phyloP scores from a whole-genome alignment of 208 protist genomes.

The Angomonas ambiguus region DNA sequence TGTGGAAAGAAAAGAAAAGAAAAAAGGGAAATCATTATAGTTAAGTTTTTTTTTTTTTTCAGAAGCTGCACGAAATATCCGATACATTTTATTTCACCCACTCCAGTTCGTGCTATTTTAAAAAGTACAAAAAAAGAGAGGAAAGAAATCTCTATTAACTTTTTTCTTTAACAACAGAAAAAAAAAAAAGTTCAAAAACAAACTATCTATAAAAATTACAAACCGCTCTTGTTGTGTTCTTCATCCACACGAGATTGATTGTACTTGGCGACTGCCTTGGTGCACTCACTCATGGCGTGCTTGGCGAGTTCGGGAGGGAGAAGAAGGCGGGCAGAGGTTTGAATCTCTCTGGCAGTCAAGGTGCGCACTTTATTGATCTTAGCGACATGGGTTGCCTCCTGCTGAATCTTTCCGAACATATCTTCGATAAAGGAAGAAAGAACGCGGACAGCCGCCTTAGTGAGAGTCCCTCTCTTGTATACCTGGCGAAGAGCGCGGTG shows the following conservation, averaged over 20 bases:
- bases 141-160: conserved; percentile 9
- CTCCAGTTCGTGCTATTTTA: no score
- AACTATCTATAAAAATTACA: conserved; percentile 2
- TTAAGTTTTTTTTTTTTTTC: conserved; percentile 15
- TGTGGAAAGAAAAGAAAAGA: conserved; percentile 12
- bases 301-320: conserved; percentile 98
- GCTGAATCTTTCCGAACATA: conserved; percentile 98
- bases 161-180: conserved; percentile 5
- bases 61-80: conserved; percentile 1
- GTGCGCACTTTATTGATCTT: conserved; percentile 97
- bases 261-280: conserved; percentile 98
- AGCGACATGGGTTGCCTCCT: conserved; percentile 94
- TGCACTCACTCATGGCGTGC: conserved; percentile 99
- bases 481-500: conserved; percentile 95
- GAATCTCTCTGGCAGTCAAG: conserved; percentile 96
- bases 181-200: conserved; percentile 7
- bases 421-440: conserved; percentile 99
- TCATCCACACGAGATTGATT: conserved; percentile 74
- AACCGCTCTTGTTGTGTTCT: conserved; percentile 2
- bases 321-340: conserved; percentile 97
- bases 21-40: conserved; percentile 4
- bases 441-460: conserved; percentile 95
- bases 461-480: conserved; percentile 97
- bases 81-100: no score
- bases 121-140: conserved; percentile 8